Percentiles rank a stretch among this genome's conserved stretches.
Evolutionary conservation across 805 yeast species (phyloP).

Genomic region (Phaffomyces thermotolerans): DNA sequence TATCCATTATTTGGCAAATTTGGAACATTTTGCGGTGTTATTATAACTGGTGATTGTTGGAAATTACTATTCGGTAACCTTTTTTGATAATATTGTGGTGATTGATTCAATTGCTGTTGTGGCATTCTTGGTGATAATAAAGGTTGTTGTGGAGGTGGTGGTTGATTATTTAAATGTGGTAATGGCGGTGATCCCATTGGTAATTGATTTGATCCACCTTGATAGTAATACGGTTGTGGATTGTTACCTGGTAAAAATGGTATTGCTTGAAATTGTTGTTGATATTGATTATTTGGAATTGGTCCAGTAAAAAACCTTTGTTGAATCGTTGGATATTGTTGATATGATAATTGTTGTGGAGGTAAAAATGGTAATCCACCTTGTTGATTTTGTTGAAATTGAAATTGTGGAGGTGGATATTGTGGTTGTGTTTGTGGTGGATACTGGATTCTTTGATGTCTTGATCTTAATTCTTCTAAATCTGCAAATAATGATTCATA

Average conservation of each 20-base stretch:
- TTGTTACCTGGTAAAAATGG: constrained; percentile 13
- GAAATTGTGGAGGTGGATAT: constrained; percentile 8
- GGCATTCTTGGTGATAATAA: not conserved
- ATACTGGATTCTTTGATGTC: not conserved
- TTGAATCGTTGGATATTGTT: too few species aligned
- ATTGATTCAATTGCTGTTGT: not conserved
- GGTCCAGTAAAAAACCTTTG: constrained; percentile 4
- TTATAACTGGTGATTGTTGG: not conserved
- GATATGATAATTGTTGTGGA: too few species aligned
- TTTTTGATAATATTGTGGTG: constrained; percentile 11
- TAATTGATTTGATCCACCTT: not conserved
- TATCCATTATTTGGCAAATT: too few species aligned
- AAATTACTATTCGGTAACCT: constrained; percentile 2
- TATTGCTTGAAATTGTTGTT: constrained; percentile 12
- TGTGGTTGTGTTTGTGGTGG: constrained; percentile 5
- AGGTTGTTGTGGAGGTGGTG: constrained; percentile 2
- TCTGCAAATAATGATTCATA: constrained; percentile 47
- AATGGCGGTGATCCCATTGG: constrained; percentile 1
- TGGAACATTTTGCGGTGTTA: too few species aligned
- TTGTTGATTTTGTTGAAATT: constrained; percentile 5
- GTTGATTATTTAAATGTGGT: not conserved
- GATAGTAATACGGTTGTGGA: constrained; percentile 4
- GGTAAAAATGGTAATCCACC: too few species aligned
- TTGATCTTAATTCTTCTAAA: constrained; percentile 8
- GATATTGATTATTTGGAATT: constrained; percentile 7